Evolutionary conservation across 2,329 filamentous ascomycete genomes (phyloP).

Genomic region (Coniosporium tulheliwenetii): DNA sequence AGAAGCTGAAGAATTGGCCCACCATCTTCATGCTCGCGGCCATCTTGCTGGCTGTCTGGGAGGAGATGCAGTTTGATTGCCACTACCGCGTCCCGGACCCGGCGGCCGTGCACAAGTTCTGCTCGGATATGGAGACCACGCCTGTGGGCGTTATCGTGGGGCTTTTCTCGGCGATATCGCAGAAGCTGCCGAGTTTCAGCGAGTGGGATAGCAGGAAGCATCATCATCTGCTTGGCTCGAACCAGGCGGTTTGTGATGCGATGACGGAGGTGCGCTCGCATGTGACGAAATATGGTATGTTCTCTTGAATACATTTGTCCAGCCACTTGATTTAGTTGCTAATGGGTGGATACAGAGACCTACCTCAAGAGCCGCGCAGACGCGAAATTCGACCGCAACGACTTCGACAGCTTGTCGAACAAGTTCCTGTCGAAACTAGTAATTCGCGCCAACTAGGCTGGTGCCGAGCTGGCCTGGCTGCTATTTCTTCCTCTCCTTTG

Average conservation of each 20-base stretch:
- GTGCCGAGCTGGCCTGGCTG: too few species aligned
- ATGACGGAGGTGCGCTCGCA: conserved; percentile 92
- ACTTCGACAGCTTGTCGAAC: conserved; percentile 92
- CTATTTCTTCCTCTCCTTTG: too few species aligned
- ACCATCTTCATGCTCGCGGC: conserved; percentile 96
- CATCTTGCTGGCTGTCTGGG: conserved; percentile 87
- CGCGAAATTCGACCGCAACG: conserved; percentile 72
- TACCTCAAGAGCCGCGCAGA: conserved; percentile 66
- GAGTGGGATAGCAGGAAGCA: conserved; percentile 93
- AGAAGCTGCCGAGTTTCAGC: conserved; percentile 81
- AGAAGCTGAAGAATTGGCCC: conserved; percentile 97
- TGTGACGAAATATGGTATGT: conserved; percentile 84
- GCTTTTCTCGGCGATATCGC: conserved; percentile 93
- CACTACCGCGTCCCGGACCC: conserved; percentile 86
- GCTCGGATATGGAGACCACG: conserved; percentile 88
- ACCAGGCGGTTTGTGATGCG: conserved; percentile 80
- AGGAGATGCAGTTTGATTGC: conserved; percentile 97
- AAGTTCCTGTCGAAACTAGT: conserved; percentile 95
- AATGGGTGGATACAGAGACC: conserved; percentile 48
- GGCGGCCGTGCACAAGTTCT: conserved; percentile 81
- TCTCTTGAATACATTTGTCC: too few species aligned
- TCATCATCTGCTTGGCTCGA: conserved; percentile 79
- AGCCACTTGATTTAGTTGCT: too few species aligned
- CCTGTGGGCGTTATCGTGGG: conserved; percentile 94
- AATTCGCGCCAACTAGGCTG: conserved; percentile 66